A percentile compares a stretch with the other conserved stretches of the same genome.
These are phyloP conservation scores for Dictyophora rubrovolvata DNA, from an alignment of 768 basidiomycete genomes.

Conservation along the genomic window DNA sequence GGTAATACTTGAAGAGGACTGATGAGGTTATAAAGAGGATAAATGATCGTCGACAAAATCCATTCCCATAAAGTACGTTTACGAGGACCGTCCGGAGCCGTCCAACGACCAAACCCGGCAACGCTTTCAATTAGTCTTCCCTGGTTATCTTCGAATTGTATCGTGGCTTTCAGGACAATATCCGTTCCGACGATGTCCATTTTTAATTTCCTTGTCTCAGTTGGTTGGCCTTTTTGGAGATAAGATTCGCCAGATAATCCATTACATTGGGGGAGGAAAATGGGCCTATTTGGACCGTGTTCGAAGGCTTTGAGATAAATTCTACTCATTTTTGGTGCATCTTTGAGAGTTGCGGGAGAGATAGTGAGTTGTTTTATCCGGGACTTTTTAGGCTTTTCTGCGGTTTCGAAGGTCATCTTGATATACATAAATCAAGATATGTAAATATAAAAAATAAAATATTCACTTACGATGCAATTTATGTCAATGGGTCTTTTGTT, in stretches of 20 bases:
- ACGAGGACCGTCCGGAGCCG: background rate
- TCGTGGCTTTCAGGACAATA: background rate
- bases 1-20: background rate
- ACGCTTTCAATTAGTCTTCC: background rate
- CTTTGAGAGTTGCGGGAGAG: background rate
- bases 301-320: background rate
- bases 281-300: background rate
- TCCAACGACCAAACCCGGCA: conserved; percentile 1
- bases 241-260: background rate
- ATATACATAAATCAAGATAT: too few relatives aligned
- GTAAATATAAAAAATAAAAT: too few relatives aligned
- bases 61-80: conserved; percentile 6
- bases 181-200: background rate
- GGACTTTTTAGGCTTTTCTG: too few relatives aligned
- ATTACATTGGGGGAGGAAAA: background rate
- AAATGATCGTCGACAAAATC: conserved; percentile 4
- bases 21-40: background rate
- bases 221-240: background rate
- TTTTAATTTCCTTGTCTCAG: background rate
- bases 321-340: background rate
- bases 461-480: too few relatives aligned
- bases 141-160: background rate
- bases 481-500: too few relatives aligned
- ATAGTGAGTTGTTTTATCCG: background rate
- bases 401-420: too few relatives aligned